Evolutionary conservation across 768 basidiomycete species (phyloP).

Genomic region (Naematelia encephala): DNA sequence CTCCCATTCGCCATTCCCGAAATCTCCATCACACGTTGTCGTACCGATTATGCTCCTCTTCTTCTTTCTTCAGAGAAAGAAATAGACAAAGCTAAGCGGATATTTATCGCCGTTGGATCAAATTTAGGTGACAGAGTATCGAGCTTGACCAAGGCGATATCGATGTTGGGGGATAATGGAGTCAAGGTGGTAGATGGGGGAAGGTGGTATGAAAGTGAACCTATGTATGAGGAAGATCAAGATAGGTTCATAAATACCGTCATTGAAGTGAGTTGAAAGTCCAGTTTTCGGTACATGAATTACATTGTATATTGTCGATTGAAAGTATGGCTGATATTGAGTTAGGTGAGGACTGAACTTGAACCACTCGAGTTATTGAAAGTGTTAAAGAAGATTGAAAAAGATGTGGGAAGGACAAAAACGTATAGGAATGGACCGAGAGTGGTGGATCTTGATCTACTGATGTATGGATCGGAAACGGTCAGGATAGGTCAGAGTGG

Average conservation of each 20-base stretch:
- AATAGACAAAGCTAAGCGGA: conserved; percentile 33
- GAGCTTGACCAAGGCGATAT: conserved; percentile 75
- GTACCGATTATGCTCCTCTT: conserved; percentile 19
- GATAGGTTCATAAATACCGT: conserved; percentile 84
- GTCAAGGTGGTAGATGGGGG: conserved; percentile 56
- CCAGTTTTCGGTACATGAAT: neutral
- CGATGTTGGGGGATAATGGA: conserved; percentile 59
- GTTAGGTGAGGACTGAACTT: conserved; percentile 72
- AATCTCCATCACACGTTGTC: conserved; percentile 57
- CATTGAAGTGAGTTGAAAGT: conserved; percentile 64
- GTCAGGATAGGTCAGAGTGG: conserved; percentile 59
- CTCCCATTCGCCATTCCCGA: conserved; percentile 68
- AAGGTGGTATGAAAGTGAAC: conserved; percentile 85
- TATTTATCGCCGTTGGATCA: conserved; percentile 77
- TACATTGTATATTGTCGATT: neutral
- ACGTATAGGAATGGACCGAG: conserved; percentile 81
- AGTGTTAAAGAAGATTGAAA: conserved; percentile 71
- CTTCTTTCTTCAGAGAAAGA: neutral
- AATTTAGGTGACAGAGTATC: conserved; percentile 83
- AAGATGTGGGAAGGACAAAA: conserved; percentile 69
- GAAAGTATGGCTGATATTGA: neutral
- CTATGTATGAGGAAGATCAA: conserved; percentile 95
- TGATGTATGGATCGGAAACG: conserved; percentile 65
- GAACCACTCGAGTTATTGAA: conserved; percentile 60
- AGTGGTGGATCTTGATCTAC: conserved; percentile 81